Base-by-base conservation (phyloP, 176 grass and related monocot genomes). In the Elymus sibiricus region DNA sequence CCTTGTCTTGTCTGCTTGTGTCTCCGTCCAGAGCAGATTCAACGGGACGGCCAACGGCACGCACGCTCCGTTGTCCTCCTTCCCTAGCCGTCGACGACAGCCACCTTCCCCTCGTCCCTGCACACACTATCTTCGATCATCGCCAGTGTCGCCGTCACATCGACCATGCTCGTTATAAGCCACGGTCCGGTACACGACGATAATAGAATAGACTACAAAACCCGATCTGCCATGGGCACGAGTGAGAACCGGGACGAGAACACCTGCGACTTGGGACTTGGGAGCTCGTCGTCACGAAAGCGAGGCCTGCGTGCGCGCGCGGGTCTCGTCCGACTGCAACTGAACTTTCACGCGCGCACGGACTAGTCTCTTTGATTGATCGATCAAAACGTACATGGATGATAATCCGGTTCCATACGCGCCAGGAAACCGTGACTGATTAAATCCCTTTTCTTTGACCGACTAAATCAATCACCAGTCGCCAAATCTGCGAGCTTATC, bases 401-500 rank as follows among this genome's bases (percentile, higher is more conserved):
- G 6, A 5, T 9, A 0, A 11, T 9, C 31, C 4, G 5, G 0
- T 5, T 9, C 29, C 5, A 65, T 9, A 26, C 62, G 26, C 26
- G 5, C 27, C 62, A 64, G 62, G 12, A 29, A 64, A 29, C 62
- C 62, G 12, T 64, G 51, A 62, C 11, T 26, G 64, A 68, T 65
- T 19, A 55, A 6, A 55, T 8, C 6, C 40, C 7, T 6, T 19
- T 19, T 55, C 2, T 55, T 8, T 55, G 51, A 55, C 51, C 17
- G 17, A 21, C 21, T 55, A 55, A 55, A 55, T 6, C 6, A 55
- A 5, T 55, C 17, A 55, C 7, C 17, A 55, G 51, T 55, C 51
- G 51, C 51, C 17, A 21, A 55, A 55, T 7, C 16, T 55, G 13
- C 44, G 60, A 68, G 62, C 49, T 77, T 86, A 77, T 86, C 88